phyloP scores from a whole-genome alignment of 352 stramenopile species.

The Poterioochromonas sp. region DNA sequence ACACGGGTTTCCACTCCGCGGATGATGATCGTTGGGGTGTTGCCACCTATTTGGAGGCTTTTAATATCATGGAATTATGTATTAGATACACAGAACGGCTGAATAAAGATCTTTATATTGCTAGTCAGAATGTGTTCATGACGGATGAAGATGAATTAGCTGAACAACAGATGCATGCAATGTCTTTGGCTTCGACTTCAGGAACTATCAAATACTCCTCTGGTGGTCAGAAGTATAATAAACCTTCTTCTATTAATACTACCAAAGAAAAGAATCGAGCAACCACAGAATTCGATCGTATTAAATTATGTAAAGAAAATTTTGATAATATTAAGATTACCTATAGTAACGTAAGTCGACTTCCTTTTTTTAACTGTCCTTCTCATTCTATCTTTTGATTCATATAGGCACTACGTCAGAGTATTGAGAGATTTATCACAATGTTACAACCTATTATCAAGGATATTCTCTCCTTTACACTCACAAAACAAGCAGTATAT shows the following conservation, averaged over 20 bases:
- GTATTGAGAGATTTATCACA: not conserved
- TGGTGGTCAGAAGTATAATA: not conserved
- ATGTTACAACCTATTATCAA: not conserved
- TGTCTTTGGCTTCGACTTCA: not conserved
- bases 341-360: constrained; percentile 19
- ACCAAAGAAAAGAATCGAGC: too few species aligned
- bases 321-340: not conserved
- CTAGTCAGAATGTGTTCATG: not conserved
- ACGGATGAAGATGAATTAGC: not conserved
- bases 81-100: constrained; percentile 24
- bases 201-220: not conserved
- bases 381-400: too few species aligned
- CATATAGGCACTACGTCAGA: constrained; percentile 15
- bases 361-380: not conserved
- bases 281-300: not conserved
- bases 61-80: constrained; percentile 26
- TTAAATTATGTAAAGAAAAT: constrained; percentile 10
- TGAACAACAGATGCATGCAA: not conserved
- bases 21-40: constrained; percentile 15
- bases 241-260: too few species aligned
- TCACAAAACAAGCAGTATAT: not conserved
- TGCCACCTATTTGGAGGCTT: not conserved
- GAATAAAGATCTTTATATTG: not conserved
- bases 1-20: not conserved
- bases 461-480: not conserved